Base-by-base conservation (phyloP, 2,329 filamentous ascomycete species). In the Aspergillus costaricaensis region DNA sequence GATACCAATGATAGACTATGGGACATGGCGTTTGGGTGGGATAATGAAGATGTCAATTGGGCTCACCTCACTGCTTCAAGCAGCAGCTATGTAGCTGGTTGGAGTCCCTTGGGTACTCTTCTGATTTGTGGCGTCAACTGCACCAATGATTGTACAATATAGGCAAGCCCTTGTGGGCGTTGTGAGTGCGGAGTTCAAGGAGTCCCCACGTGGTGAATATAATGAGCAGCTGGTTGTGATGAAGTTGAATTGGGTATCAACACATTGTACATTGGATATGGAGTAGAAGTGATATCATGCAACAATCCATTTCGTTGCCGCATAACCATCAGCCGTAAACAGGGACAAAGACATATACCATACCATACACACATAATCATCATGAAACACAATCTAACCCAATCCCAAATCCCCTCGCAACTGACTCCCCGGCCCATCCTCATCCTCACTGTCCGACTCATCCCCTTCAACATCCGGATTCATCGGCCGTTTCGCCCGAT, bases 1-100 rank as follows among this genome's bases (percentile, higher is more conserved):
- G 73, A 75, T 75, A 75, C 72, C 73, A 74, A 62, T 62, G 71
- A 74, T 75, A 75, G 72, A 75, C 62, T 61, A 68, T 62, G 55
- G 57, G 58, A 60, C 21, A 54, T 61, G 61, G 58, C 59, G 60
- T 67, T 63, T 30, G 38, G 62, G 44, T 53, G 49, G 58, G 21
- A 49, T 27, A 47, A 44, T 43, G 41, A 41, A 44, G 41, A 36
- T 36, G 5, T 58, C 25, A 23, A 21, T 7, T 19, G 41, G 38
- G 41, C n/a, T 23, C 23, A 30, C 44, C 44, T 49, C 27, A 23
- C 27, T 17, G 15, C 44, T 49, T 19, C 32, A 36, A 14, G 32
- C 32, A 14, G 32, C 12, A 14, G 32, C 32, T 23, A 14, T 17
- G 12, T 19, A 8, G 48, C 9, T n/a, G 50, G 19, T 14, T 41